Evolutionary conservation across 148 eudicot genomes (phyloP).

Genomic region (Selenicereus undatus): DNA sequence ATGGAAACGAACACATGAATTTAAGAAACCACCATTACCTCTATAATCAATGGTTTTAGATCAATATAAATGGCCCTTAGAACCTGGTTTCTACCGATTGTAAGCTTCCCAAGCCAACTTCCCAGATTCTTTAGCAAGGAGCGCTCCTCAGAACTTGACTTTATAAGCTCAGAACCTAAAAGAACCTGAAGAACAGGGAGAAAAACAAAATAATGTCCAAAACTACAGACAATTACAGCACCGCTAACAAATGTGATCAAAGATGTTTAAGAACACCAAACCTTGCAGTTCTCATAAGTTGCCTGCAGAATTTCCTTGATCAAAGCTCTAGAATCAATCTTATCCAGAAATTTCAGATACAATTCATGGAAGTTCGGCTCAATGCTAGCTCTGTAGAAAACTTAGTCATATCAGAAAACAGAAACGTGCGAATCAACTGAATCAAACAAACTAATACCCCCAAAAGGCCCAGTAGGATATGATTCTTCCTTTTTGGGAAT

Average conservation of each 20-base stretch:
- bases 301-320: conserved; percentile 70
- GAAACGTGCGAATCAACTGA: not conserved
- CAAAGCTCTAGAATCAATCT: conserved; percentile 66
- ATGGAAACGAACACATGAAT: not conserved
- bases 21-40: conserved; percentile 36
- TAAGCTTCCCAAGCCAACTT: conserved; percentile 98
- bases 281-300: conserved; percentile 96
- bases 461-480: too few relatives aligned
- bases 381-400: conserved; percentile 76
- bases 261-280: conserved; percentile 42
- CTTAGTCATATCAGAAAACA: conserved; percentile 3
- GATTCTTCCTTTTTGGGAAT: not conserved
- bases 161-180: conserved; percentile 88
- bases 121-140: conserved; percentile 91
- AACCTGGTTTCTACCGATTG: conserved; percentile 86
- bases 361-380: conserved; percentile 93
- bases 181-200: conserved; percentile 54
- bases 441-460: not conserved
- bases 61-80: conserved; percentile 83
- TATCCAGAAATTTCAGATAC: conserved; percentile 89
- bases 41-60: conserved; percentile 80
- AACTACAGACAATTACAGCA: not conserved
- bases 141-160: conserved; percentile 95
- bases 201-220: not conserved
- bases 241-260: not conserved